Evolutionary conservation across 2,329 filamentous ascomycete genomes (phyloP).

Genomic region (Davidsoniella australis): DNA sequence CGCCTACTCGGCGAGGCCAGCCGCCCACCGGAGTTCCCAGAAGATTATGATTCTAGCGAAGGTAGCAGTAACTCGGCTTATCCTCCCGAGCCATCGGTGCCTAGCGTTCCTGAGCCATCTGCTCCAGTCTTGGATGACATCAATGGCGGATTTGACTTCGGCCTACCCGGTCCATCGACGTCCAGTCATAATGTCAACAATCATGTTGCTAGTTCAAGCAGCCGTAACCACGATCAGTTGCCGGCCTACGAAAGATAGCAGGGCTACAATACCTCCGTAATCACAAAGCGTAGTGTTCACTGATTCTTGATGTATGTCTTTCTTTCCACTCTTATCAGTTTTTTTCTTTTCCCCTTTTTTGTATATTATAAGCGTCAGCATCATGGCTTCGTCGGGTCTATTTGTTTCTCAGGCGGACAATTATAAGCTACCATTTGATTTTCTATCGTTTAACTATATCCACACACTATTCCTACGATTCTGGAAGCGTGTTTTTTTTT

Average conservation of each 20-base stretch:
- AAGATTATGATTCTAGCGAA: constrained; percentile 28
- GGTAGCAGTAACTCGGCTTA: constrained; percentile 13
- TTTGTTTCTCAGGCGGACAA: too few species aligned
- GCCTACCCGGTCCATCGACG: constrained; percentile 31
- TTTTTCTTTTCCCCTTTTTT: not conserved
- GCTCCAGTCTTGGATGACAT: constrained; percentile 17
- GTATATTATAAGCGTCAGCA: too few species aligned
- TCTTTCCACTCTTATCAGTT: not conserved
- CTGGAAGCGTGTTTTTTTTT: too few species aligned
- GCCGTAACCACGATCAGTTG: constrained; percentile 20
- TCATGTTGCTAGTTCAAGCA: not conserved
- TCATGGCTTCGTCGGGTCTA: too few species aligned
- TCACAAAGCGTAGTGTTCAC: not conserved
- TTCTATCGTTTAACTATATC: too few species aligned
- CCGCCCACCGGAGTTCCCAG: constrained; percentile 40
- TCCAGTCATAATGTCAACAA: not conserved
- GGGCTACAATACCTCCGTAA: not conserved
- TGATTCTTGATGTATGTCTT: not conserved
- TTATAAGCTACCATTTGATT: too few species aligned
- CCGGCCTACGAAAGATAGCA: constrained; percentile 24
- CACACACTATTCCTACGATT: too few species aligned
- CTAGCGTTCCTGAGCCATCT: constrained; percentile 14
- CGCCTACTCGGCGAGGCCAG: constrained; percentile 48
- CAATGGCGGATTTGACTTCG: constrained; percentile 15
- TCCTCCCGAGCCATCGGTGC: constrained; percentile 4